Conservation (phyloP, 2,329 filamentous ascomycete species). For the Aspergillus brasiliensis region DNA sequence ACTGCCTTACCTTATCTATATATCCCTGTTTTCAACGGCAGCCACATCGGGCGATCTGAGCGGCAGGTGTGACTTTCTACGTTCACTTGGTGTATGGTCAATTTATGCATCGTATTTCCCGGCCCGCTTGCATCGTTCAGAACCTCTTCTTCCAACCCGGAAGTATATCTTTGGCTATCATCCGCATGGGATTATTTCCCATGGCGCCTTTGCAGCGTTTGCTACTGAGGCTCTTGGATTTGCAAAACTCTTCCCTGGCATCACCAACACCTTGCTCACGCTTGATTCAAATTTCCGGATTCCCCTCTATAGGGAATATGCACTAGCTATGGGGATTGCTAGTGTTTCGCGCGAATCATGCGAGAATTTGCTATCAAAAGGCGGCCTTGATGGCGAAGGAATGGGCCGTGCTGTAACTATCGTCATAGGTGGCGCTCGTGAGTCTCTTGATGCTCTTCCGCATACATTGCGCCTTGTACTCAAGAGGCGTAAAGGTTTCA, state of each 20-base stretch:
- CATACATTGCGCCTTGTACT: conserved; percentile 76
- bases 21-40: conserved; percentile 73
- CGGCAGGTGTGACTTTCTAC: conserved; percentile 73
- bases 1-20: conserved; percentile 78
- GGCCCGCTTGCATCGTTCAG: conserved; percentile 80
- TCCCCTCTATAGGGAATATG: conserved; percentile 90
- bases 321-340: conserved; percentile 81
- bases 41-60: conserved; percentile 73
- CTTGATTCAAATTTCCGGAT: conserved; percentile 96
- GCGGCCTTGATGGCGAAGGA: conserved; percentile 74
- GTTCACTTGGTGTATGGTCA: conserved; percentile 76
- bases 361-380: conserved; percentile 80
- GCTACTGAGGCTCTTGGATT: conserved; percentile 89
- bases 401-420: conserved; percentile 97
- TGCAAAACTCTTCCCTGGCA: conserved; percentile 83
- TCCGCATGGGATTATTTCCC: conserved; percentile 94
- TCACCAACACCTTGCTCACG: conserved; percentile 90
- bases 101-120: conserved; percentile 94
- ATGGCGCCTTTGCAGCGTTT: conserved; percentile 92
- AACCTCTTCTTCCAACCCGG: conserved; percentile 73
- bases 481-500: conserved; percentile 82
- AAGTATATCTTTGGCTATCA: conserved; percentile 99
- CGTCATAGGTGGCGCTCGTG: conserved; percentile 87
- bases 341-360: conserved; percentile 92
- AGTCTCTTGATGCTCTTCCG: conserved; percentile 86